Evolutionary conservation across 768 basidiomycete genomes (phyloP).

Genomic region (Rhodotorula babjevae): DNA sequence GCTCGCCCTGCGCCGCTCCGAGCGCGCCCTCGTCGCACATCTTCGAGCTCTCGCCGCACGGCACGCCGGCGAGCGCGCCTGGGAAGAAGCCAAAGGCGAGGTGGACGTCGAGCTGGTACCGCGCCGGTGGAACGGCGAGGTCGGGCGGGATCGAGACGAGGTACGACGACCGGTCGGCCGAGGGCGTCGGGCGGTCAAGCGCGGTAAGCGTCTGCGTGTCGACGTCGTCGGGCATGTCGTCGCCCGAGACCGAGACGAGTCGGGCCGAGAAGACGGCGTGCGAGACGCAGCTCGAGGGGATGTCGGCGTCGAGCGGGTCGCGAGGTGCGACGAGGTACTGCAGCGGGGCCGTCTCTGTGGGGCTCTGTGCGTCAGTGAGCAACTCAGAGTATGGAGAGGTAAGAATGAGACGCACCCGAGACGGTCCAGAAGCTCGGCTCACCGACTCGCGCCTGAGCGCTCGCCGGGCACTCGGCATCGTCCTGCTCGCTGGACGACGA

Average conservation of each 20-base stretch:
- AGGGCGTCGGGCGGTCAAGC: neutral
- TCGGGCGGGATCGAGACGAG: neutral
- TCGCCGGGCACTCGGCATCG: neutral
- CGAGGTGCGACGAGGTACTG: conserved; percentile 3
- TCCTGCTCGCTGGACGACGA: too few species aligned
- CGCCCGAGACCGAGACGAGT: neutral
- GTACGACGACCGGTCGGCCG: neutral
- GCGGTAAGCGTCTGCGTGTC: conserved; percentile 3
- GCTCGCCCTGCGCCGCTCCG: neutral
- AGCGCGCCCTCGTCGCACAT: neutral
- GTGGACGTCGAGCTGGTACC: conserved; percentile 23
- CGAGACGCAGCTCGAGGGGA: conserved; percentile 13
- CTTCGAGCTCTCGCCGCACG: conserved; percentile 2
- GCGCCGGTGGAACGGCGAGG: neutral
- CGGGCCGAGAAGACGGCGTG: conserved; percentile 34
- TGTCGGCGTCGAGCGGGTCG: neutral
- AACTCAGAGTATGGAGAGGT: too few species aligned
- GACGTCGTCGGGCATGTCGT: neutral
- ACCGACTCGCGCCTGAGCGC: neutral
- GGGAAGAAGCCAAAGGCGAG: conserved; percentile 29
- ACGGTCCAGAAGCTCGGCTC: conserved; percentile 15
- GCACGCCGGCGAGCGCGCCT: neutral
- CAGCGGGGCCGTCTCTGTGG: neutral
- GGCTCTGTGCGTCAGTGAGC: neutral
- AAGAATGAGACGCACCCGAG: neutral